Conservation (phyloP, 2,329 filamentous ascomycete genomes). For the Immersiporthe knoxdaviesiana region DNA sequence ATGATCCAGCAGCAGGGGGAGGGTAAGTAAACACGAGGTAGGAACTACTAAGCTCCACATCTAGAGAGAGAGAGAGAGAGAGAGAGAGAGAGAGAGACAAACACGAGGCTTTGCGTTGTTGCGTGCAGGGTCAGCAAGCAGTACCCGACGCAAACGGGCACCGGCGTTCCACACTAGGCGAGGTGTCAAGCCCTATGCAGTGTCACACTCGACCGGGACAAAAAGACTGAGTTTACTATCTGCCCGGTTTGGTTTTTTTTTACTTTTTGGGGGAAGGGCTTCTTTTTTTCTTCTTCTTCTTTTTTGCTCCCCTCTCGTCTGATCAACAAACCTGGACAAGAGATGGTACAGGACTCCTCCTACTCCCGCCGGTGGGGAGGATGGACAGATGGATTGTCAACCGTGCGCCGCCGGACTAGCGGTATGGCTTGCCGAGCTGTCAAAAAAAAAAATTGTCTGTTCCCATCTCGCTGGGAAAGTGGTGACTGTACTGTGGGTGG, state of each 20-base stretch:
- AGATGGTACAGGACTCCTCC: neutral
- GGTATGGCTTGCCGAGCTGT: constrained; percentile 10
- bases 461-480: neutral
- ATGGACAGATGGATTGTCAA: neutral
- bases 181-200: constrained; percentile 16
- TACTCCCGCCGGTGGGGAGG: neutral
- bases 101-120: neutral
- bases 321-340: neutral
- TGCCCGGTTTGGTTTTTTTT: no score
- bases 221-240: no score
- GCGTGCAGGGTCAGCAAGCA: neutral
- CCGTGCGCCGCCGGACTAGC: constrained; percentile 3
- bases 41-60: neutral
- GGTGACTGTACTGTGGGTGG: neutral
- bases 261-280: no score
- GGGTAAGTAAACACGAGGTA: neutral
- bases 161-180: neutral
- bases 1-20: neutral
- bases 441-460: neutral
- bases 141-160: neutral
- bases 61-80: no score
- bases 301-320: no score
- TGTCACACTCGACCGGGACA: constrained; percentile 4
- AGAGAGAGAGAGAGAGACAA: no score
- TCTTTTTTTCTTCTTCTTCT: no score